phyloP scores from a whole-genome alignment of 306 rosid species.

The Sphenostylis stenocarpa region DNA sequence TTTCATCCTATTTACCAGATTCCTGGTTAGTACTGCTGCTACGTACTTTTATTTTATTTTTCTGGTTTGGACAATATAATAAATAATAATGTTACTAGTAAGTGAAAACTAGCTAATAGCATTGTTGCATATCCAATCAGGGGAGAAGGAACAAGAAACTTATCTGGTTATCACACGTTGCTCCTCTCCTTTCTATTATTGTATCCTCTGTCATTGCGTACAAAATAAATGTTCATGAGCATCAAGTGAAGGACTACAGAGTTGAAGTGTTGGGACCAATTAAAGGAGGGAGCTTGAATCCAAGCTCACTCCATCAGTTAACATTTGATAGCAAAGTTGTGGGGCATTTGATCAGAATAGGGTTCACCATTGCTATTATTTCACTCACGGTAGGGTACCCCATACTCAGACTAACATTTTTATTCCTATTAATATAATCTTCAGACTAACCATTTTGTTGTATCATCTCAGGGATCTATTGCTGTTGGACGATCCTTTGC shows the following conservation, averaged over 20 bases:
- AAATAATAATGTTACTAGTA: too few relatives aligned
- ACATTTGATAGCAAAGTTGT: slow-evolving; percentile 38
- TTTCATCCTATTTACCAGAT: slow-evolving; percentile 55
- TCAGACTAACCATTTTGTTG: neutral
- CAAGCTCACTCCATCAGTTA: slow-evolving; percentile 57
- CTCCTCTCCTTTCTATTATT: slow-evolving; percentile 68
- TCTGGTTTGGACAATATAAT: too few relatives aligned
- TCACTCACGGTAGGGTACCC: slow-evolving; percentile 58
- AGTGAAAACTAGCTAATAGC: neutral
- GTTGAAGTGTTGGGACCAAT: slow-evolving; percentile 64
- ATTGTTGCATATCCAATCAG: slow-evolving; percentile 31
- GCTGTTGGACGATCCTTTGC: slow-evolving; percentile 77
- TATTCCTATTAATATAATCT: neutral
- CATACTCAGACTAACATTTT: neutral
- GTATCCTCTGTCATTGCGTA: slow-evolving; percentile 57
- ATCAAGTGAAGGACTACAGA: slow-evolving; percentile 37
- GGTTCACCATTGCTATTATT: slow-evolving; percentile 55
- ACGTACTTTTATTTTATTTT: too few relatives aligned
- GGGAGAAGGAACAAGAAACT: slow-evolving; percentile 60
- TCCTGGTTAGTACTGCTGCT: slow-evolving; percentile 47
- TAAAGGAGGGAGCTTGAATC: slow-evolving; percentile 64
- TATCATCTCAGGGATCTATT: slow-evolving; percentile 56
- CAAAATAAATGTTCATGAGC: slow-evolving; percentile 44
- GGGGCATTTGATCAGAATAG: slow-evolving; percentile 54
- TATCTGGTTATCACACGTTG: slow-evolving; percentile 64